A percentile compares a stretch with the other conserved stretches of the same genome.
Conservation (phyloP, 2,329 filamentous ascomycete species). For the Fusarium illudens region DNA sequence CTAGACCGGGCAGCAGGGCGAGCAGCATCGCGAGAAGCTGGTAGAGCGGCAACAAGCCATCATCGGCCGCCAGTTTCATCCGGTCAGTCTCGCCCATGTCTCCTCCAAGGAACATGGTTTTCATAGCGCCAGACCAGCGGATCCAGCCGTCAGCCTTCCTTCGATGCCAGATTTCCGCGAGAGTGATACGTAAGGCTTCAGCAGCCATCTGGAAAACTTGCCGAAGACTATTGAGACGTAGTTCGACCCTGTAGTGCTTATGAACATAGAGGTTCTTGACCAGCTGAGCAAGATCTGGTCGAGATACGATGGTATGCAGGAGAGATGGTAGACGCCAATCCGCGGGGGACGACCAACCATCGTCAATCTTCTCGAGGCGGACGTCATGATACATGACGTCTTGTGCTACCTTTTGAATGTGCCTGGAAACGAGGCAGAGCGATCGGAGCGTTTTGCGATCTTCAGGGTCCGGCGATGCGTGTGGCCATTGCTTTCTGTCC, state of each 20-base stretch:
- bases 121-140: too few relatives aligned
- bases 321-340: neutral
- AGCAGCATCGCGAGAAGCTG: neutral
- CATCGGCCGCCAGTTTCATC: too few relatives aligned
- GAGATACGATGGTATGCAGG: neutral
- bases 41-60: too few relatives aligned
- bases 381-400: neutral
- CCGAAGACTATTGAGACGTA: neutral
- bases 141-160: too few relatives aligned
- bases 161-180: too few relatives aligned
- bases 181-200: too few relatives aligned
- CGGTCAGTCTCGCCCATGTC: too few relatives aligned
- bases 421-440: neutral
- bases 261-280: neutral
- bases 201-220: neutral
- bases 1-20: neutral
- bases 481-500: neutral
- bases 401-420: neutral
- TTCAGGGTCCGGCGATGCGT: neutral
- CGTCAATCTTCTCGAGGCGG: neutral
- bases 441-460: neutral
- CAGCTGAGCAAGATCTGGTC: neutral
- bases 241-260: too few relatives aligned
- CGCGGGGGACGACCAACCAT: neutral
- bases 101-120: too few relatives aligned